These are phyloP conservation scores for Metschnikowia cerradonensis DNA, from an alignment of 805 yeast genomes.

Conservation along the genomic window DNA sequence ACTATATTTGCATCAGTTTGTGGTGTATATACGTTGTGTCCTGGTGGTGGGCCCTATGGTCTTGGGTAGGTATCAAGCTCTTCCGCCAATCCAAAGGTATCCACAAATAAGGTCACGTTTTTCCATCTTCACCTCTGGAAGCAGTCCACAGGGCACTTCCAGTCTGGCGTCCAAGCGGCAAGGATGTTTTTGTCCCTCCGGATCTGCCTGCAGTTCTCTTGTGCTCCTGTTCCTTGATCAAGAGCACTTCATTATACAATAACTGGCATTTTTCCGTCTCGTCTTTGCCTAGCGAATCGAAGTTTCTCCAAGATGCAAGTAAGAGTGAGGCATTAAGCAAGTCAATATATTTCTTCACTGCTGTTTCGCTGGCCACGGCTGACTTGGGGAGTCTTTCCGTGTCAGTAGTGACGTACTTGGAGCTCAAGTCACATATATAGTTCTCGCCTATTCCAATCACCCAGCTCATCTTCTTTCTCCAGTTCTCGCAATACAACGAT, in stretches of 20 bases:
- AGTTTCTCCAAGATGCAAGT: constrained; percentile 7
- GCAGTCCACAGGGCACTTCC: constrained; percentile 75
- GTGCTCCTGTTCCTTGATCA: constrained; percentile 13
- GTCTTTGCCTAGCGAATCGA: constrained; percentile 1
- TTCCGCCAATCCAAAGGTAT: constrained; percentile 76
- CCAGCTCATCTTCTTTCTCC: constrained; percentile 95
- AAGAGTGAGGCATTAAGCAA: constrained; percentile 11
- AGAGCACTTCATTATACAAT: constrained; percentile 13
- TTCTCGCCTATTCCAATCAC: constrained; percentile 63
- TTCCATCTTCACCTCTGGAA: constrained; percentile 61
- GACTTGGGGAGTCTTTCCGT: constrained; percentile 22
- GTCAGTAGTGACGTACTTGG: constrained; percentile 54
- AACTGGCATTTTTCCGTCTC: constrained; percentile 5
- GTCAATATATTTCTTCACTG: constrained; percentile 4
- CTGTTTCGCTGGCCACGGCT: constrained; percentile 10
- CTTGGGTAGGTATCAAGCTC: constrained; percentile 79
- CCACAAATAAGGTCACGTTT: constrained; percentile 11
- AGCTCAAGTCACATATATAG: constrained; percentile 67
- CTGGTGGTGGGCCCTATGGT: constrained; percentile 65
- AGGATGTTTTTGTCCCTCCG: constrained; percentile 24
- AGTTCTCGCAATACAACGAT: constrained; percentile 66
- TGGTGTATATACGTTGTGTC: constrained; percentile 40
- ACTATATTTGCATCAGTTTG: constrained; percentile 28
- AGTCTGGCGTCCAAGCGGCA: constrained; percentile 58
- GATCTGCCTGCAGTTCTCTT: neutral